These are phyloP conservation scores for Linum usitatissimum DNA, from an alignment of 345 rosid species.

Conservation along the genomic window DNA sequence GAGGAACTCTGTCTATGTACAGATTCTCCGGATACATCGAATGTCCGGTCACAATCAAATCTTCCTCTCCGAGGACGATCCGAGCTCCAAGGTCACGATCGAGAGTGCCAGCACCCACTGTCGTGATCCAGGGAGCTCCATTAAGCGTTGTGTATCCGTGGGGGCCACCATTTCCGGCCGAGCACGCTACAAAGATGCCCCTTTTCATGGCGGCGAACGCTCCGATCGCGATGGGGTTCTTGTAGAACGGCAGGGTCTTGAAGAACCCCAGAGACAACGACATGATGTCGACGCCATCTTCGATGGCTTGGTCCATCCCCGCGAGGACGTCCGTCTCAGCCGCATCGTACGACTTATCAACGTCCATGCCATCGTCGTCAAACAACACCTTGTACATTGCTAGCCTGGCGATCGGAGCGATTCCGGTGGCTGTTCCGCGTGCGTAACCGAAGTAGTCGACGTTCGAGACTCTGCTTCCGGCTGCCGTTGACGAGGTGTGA, in stretches of 20 bases:
- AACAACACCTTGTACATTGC: constrained; percentile 44
- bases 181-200: constrained; percentile 40
- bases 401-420: constrained; percentile 44
- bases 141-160: constrained; percentile 27
- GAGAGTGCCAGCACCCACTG: constrained; percentile 33
- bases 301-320: constrained; percentile 45
- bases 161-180: constrained; percentile 39
- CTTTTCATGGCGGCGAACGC: constrained; percentile 41
- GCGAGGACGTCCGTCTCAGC: constrained; percentile 37
- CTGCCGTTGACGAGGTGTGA: constrained; percentile 40
- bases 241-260: constrained; percentile 26
- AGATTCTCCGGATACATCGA: constrained; percentile 30
- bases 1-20: constrained; percentile 20
- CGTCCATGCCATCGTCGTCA: background rate
- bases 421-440: constrained; percentile 29
- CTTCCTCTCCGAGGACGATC: constrained; percentile 17
- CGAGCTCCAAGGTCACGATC: constrained; percentile 24
- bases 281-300: constrained; percentile 39
- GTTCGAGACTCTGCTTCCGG: constrained; percentile 21
- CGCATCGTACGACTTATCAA: constrained; percentile 9
- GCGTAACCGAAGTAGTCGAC: constrained; percentile 45
- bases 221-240: constrained; percentile 43
- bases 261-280: constrained; percentile 29
- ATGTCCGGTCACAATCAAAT: constrained; percentile 17
- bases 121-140: constrained; percentile 39